Conservation (phyloP, 1,139 yeast species). For the Debaryomycetaceae sp. region DNA sequence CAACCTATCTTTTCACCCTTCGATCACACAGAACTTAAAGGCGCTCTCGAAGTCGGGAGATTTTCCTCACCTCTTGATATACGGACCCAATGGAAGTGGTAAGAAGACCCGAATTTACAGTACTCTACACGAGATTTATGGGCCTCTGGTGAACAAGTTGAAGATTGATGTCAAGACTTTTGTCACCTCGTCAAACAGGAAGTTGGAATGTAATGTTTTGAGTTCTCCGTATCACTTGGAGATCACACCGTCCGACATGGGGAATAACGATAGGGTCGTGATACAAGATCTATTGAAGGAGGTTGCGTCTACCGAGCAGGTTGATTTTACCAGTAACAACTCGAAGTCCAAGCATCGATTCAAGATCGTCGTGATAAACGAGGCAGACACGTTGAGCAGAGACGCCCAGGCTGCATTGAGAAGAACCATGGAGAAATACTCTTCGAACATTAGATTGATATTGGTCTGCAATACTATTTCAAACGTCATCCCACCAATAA, state of each 20-base stretch:
- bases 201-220: conserved; percentile 85
- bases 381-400: conserved; percentile 86
- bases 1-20: conserved; percentile 62
- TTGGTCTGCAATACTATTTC: conserved; percentile 87
- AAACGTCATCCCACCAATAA: conserved; percentile 88
- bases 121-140: conserved; percentile 75
- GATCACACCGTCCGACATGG: conserved; percentile 96
- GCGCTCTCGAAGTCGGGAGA: conserved; percentile 76
- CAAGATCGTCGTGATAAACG: conserved; percentile 90
- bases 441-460: conserved; percentile 78
- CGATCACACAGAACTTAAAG: conserved; percentile 58
- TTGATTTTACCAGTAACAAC: conserved; percentile 54
- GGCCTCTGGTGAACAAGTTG: conserved; percentile 73
- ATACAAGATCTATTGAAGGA: conserved; percentile 92
- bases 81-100: conserved; percentile 97
- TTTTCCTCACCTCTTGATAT: conserved; percentile 86
- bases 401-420: conserved; percentile 98
- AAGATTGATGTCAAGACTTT: conserved; percentile 89
- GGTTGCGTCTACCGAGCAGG: conserved; percentile 92
- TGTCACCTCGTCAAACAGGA: conserved; percentile 65
- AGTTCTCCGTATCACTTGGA: conserved; percentile 89
- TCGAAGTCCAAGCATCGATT: conserved; percentile 59
- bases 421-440: conserved; percentile 97
- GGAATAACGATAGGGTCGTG: conserved; percentile 90
- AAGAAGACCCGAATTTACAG: conserved; percentile 92